These are phyloP conservation scores for Echinosophora koreensis DNA, from an alignment of 306 rosid species.

Conservation along the genomic window DNA sequence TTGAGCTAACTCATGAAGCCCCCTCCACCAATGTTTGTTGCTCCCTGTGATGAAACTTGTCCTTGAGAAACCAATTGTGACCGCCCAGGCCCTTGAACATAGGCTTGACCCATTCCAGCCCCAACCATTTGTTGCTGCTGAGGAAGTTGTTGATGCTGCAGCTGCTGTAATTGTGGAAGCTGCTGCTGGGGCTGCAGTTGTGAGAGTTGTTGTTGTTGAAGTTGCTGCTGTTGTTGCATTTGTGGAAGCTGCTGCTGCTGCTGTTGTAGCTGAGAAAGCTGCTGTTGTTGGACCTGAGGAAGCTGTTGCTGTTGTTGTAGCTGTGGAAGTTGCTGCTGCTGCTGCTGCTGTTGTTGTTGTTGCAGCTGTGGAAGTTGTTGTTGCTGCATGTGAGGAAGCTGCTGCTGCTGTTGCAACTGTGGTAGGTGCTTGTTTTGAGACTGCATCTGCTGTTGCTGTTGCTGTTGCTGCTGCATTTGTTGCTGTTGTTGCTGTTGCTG, in stretches of 20 bases:
- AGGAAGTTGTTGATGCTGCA: slow-evolving; percentile 67
- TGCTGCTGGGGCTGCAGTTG: slow-evolving; percentile 60
- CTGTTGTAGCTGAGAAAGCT: slow-evolving; percentile 58
- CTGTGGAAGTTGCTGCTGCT: slow-evolving; percentile 53
- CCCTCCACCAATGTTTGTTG: slow-evolving; percentile 75
- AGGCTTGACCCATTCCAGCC: slow-evolving; percentile 75
- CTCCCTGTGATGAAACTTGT: slow-evolving; percentile 81
- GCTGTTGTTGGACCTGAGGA: slow-evolving; percentile 47
- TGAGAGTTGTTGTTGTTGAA: slow-evolving; percentile 53
- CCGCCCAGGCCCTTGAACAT: slow-evolving; percentile 86
- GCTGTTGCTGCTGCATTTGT: slow-evolving; percentile 40
- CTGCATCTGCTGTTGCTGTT: slow-evolving; percentile 53
- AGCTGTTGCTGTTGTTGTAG: slow-evolving; percentile 53
- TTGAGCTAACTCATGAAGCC: slow-evolving; percentile 72
- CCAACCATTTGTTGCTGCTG: slow-evolving; percentile 90
- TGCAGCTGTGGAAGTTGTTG: slow-evolving; percentile 34
- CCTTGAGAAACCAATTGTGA: slow-evolving; percentile 86
- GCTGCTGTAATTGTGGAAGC: slow-evolving; percentile 66
- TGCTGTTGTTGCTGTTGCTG: slow-evolving; percentile 61
- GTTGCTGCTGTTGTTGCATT: slow-evolving; percentile 55
- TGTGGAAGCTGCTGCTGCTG: slow-evolving; percentile 57
- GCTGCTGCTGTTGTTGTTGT: slow-evolving; percentile 50
- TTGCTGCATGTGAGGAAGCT: slow-evolving; percentile 49
- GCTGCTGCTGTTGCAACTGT: slow-evolving; percentile 59
- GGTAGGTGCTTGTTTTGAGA: slow-evolving; percentile 61